These are phyloP conservation scores for Fragilaria radians DNA, from an alignment of 108 stramenopile species.

Conservation along the genomic window DNA sequence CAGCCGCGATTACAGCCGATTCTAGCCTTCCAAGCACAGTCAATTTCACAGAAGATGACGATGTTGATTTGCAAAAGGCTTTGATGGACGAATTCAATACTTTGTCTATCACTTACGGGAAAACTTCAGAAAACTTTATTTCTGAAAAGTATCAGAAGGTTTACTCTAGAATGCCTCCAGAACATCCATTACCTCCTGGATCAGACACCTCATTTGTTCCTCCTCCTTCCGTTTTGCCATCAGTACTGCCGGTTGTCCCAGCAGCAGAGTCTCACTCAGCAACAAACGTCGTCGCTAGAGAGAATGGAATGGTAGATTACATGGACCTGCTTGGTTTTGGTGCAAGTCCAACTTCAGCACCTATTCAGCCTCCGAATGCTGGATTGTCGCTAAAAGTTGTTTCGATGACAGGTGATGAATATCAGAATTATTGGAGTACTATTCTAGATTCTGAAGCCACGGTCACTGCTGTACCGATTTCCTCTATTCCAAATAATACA, in stretches of 20 bases:
- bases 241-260: slow-evolving; percentile 12
- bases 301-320: slow-evolving; percentile 1
- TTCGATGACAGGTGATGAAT: slow-evolving; percentile 69
- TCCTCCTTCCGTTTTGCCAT: slow-evolving; percentile 5
- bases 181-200: slow-evolving; percentile 60
- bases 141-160: slow-evolving; percentile 71
- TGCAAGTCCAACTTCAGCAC: slow-evolving; percentile 25
- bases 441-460: slow-evolving; percentile 61
- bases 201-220: slow-evolving; percentile 12
- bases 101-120: slow-evolving; percentile 90
- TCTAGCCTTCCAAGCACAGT: slow-evolving; percentile 21
- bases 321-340: slow-evolving; percentile 75
- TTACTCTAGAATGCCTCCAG: slow-evolving; percentile 63
- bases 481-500: slow-evolving; percentile 35
- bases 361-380: slow-evolving; percentile 26
- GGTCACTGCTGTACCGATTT: slow-evolving; percentile 46
- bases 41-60: slow-evolving; percentile 81
- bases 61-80: slow-evolving; percentile 54
- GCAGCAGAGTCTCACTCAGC: slow-evolving; percentile 2
- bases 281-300: slow-evolving; percentile 13
- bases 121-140: slow-evolving; percentile 86
- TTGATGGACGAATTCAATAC: slow-evolving; percentile 95
- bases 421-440: slow-evolving; percentile 80
- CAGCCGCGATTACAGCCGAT: slow-evolving; percentile 52
- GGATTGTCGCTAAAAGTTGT: slow-evolving; percentile 42